A percentile compares a stretch with the other conserved stretches of the same genome.
Conservation (phyloP, 2,329 filamentous ascomycete genomes). For the Neoascochyta sp. region DNA sequence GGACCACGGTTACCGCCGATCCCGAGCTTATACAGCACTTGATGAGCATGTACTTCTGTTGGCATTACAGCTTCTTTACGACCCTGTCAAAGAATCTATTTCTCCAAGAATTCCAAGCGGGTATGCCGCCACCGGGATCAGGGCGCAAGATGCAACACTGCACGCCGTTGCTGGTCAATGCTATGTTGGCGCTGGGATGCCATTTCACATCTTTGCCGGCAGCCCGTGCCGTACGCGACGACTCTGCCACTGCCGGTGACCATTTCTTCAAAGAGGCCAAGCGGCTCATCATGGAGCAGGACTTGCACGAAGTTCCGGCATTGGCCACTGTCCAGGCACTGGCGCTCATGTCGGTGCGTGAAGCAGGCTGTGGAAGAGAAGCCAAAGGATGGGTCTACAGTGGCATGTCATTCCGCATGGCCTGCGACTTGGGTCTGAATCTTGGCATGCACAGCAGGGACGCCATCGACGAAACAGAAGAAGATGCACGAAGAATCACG, state of each 20-base stretch:
- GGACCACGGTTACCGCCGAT: constrained; percentile 83
- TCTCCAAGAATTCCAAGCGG: constrained; percentile 75
- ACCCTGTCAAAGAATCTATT: constrained; percentile 84
- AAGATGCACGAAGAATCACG: constrained; percentile 84
- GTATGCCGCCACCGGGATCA: constrained; percentile 54
- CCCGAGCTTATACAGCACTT: constrained; percentile 76
- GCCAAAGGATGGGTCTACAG: constrained; percentile 98
- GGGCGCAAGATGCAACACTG: constrained; percentile 67
- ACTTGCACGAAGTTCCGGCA: constrained; percentile 85
- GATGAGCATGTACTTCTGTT: constrained; percentile 96
- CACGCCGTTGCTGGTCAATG: constrained; percentile 84
- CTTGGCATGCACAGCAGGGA: constrained; percentile 60
- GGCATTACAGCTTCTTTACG: constrained; percentile 96
- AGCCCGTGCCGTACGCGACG: constrained; percentile 66
- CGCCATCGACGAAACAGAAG: constrained; percentile 70
- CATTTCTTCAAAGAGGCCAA: constrained; percentile 97
- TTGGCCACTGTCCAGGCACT: constrained; percentile 90
- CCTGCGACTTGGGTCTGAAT: constrained; percentile 87
- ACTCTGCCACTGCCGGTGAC: constrained; percentile 84
- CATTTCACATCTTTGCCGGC: constrained; percentile 80
- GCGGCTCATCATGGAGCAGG: constrained; percentile 80
- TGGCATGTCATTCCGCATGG: constrained; percentile 98
- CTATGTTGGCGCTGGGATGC: constrained; percentile 87
- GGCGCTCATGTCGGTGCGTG: constrained; percentile 91
- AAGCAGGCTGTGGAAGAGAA: constrained; percentile 90